Evolutionary conservation across 164 flowering plant species (phyloP), one percentile per base, ranked within the genome.

Genomic region (Aristolochia contorta): DNA sequence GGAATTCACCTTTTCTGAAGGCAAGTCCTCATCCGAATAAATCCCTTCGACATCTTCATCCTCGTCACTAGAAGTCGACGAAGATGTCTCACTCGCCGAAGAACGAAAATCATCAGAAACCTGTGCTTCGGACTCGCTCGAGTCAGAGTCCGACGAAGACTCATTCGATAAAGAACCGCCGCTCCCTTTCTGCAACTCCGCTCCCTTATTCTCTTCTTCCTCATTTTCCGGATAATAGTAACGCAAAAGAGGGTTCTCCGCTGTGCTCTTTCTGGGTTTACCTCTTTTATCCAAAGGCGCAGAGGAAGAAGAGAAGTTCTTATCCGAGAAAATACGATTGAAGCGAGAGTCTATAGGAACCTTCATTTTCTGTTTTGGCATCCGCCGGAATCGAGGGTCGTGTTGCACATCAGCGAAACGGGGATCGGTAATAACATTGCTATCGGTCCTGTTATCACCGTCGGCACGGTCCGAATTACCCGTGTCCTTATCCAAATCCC

Each of bases 221-320:
- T 41, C 47, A 16, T 65, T 47, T 16, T 65, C 82, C 8, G 72
- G 66, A 13, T 65, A 72, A 49, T 92, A 84, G 63, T 82, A 92
- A 57, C 74, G 78, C 33, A 62, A 72, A 15, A 85, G 84, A 46
- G 78, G 64, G 66, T 67, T 76, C 33, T 74, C 61, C 3, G 55
- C 48, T 15, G 15, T 24, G 19, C 46, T 16, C 54, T 69, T 70
- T 64, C 54, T 80, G 18, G 56, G 74, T 59, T 72, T 83, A 13
- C 98, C 98, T 45, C 98, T 65, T 77, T 89, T 89, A 69, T 92
- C 98, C 10, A 79, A 18, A 6, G 71, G 80, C 32, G 90, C 83
- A 14, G 86, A 72, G 9, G 90, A 79, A 0, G 86, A 60, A 5
- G 77, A 65, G 66, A 92, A 89, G 1, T 61, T 72, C 74, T 65